These are phyloP conservation scores for Cyberlindnera amylophila DNA, from an alignment of 805 yeast genomes.

Conservation along the genomic window DNA sequence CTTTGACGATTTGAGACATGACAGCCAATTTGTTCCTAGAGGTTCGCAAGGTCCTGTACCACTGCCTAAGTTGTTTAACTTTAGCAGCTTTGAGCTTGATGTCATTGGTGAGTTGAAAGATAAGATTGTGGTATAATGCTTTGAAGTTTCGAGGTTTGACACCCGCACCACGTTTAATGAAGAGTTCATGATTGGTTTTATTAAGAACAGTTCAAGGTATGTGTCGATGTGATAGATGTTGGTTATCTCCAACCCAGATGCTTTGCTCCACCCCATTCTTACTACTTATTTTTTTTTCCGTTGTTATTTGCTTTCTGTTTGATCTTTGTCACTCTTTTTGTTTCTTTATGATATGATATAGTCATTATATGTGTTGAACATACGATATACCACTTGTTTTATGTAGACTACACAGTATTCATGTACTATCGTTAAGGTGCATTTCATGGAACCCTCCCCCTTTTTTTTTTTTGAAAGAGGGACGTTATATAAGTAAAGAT, in stretches of 20 bases:
- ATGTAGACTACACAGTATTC: too few relatives aligned
- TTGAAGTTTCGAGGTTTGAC: neutral
- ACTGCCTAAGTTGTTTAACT: conserved; percentile 55
- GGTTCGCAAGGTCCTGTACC: conserved; percentile 41
- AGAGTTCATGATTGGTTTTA: neutral
- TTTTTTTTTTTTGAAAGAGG: too few relatives aligned
- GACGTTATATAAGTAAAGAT: too few relatives aligned
- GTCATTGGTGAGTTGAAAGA: conserved; percentile 34
- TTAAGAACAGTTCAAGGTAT: too few relatives aligned
- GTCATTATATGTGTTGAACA: neutral
- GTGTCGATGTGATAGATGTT: neutral
- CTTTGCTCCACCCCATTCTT: neutral
- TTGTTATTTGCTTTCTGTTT: neutral
- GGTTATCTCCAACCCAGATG: neutral
- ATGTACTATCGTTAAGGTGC: neutral
- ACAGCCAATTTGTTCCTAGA: conserved; percentile 50
- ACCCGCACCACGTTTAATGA: neutral
- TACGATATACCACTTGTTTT: too few relatives aligned
- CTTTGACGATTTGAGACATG: conserved; percentile 77
- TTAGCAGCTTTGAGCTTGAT: conserved; percentile 65
- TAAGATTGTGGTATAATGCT: conserved; percentile 13
- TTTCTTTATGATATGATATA: neutral
- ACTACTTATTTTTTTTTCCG: neutral
- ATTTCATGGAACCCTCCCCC: too few relatives aligned
- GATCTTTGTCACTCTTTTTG: neutral